Conservation (phyloP, 2,329 filamentous ascomycete species). For the Fusarium veterinarium region DNA sequence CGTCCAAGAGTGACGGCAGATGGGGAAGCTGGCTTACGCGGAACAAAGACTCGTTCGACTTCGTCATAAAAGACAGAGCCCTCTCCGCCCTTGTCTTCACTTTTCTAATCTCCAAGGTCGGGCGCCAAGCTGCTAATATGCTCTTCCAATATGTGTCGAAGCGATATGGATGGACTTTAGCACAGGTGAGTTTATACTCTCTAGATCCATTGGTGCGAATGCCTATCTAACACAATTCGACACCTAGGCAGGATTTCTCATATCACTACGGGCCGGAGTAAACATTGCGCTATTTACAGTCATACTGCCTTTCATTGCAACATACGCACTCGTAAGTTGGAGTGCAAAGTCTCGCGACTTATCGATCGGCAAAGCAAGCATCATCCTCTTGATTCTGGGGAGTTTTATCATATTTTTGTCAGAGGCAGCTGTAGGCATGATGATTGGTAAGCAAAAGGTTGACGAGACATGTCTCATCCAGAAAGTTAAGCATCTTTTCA, state of each 20-base stretch:
- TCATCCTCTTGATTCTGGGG: neutral
- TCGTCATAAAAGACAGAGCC: neutral
- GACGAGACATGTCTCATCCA: neutral
- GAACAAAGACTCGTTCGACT: neutral
- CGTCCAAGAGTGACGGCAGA: neutral
- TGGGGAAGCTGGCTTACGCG: neutral
- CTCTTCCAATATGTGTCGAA: slow-evolving; percentile 12
- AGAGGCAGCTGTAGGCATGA: neutral
- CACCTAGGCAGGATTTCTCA: neutral
- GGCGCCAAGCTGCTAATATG: neutral
- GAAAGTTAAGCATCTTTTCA: neutral
- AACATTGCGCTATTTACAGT: neutral
- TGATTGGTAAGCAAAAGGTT: neutral
- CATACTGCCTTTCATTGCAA: neutral
- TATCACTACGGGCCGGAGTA: neutral
- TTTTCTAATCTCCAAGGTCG: slow-evolving; percentile 1
- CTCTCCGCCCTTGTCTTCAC: neutral
- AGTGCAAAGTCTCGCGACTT: neutral
- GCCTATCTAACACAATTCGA: neutral
- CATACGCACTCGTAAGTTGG: neutral
- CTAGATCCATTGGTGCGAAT: neutral
- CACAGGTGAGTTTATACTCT: neutral
- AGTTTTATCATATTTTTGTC: neutral
- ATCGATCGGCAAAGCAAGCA: neutral
- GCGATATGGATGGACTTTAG: slow-evolving; percentile 4